Percentiles rank a stretch among this genome's conserved stretches.
Evolutionary conservation across 2,329 filamentous ascomycete genomes (phyloP).

Genomic region (Sordariomycetes sp.): DNA sequence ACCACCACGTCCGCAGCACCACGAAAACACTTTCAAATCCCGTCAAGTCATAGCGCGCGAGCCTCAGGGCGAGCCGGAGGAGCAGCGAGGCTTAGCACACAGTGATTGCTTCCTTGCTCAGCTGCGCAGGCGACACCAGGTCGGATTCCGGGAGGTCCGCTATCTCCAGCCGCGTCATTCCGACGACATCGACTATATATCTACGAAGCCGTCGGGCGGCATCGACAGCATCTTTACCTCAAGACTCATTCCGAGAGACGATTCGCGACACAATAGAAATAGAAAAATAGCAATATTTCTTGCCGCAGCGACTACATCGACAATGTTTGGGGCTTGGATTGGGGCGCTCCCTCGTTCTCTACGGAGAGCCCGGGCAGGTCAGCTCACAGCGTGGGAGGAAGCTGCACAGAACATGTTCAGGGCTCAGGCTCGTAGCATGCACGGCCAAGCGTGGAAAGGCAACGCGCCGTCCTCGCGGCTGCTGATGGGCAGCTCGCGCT

Average conservation of each 20-base stretch:
- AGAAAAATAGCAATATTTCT: too few relatives aligned
- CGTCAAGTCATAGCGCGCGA: too few relatives aligned
- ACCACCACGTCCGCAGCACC: too few relatives aligned
- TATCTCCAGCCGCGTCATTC: too few relatives aligned
- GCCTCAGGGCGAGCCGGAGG: too few relatives aligned
- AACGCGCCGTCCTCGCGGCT: neutral
- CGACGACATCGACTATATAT: too few relatives aligned
- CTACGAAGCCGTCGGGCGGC: too few relatives aligned
- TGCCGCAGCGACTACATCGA: too few relatives aligned
- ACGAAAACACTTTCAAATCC: neutral
- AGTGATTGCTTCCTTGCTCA: too few relatives aligned
- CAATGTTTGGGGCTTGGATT: constrained; percentile 3
- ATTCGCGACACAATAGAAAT: neutral
- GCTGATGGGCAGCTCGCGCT: neutral
- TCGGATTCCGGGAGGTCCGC: too few relatives aligned
- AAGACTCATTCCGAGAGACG: neutral
- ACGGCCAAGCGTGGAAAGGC: neutral
- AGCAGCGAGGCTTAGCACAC: too few relatives aligned
- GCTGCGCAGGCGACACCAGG: too few relatives aligned
- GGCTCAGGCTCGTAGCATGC: constrained; percentile 11
- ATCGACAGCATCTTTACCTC: neutral
- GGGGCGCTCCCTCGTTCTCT: constrained; percentile 6
- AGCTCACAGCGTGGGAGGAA: constrained; percentile 14
- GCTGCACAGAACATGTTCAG: constrained; percentile 17
- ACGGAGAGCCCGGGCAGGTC: constrained; percentile 8